Percentiles rank a stretch among this genome's conserved stretches.
Evolutionary conservation across 306 rosid genomes (phyloP).

Genomic region (Rubus idaeus): DNA sequence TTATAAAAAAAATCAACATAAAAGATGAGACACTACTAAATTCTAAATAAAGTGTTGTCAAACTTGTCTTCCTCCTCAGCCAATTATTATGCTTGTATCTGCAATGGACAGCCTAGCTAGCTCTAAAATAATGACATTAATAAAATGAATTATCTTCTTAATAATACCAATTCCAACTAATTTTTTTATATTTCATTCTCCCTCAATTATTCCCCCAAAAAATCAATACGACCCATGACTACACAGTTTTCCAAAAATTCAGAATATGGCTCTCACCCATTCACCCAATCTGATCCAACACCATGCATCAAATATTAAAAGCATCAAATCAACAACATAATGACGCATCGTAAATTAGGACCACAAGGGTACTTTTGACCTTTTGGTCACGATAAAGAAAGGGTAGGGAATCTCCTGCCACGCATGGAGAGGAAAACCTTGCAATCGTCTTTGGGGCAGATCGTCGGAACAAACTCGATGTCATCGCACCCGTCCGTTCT

Average conservation of each 20-base stretch:
- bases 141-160: not conserved
- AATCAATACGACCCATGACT: not conserved
- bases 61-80: not conserved
- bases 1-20: not conserved
- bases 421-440: slow-evolving; percentile 52
- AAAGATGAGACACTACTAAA: not conserved
- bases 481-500: slow-evolving; percentile 86
- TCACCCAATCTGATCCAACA: too few relatives aligned
- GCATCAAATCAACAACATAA: too few relatives aligned
- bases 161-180: not conserved
- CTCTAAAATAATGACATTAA: not conserved
- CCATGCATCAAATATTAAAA: not conserved
- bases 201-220: not conserved
- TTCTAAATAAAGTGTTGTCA: not conserved
- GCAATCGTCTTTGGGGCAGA: slow-evolving; percentile 91
- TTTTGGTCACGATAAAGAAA: slow-evolving; percentile 1
- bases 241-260: not conserved
- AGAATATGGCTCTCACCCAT: too few relatives aligned
- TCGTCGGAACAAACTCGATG: slow-evolving; percentile 64
- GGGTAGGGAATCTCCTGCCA: slow-evolving; percentile 46
- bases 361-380: not conserved
- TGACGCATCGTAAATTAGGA: not conserved
- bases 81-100: not conserved
- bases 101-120: not conserved
- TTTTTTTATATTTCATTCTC: not conserved